Conservation (phyloP, 345 rosid species). For the Arabidopsis suecica region DNA sequence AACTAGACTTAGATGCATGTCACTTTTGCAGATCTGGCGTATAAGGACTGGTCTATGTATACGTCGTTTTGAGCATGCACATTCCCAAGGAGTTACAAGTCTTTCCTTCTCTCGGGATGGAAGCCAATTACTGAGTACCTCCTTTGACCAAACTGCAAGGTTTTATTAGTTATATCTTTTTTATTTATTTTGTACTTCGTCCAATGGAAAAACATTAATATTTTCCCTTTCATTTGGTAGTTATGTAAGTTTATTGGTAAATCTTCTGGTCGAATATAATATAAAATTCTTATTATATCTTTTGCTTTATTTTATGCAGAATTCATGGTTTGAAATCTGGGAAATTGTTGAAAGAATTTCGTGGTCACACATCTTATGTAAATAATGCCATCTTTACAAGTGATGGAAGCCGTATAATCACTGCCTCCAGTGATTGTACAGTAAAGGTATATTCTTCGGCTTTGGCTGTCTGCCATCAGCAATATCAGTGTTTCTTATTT, state of each 20-base stretch:
- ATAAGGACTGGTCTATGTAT: slow-evolving; percentile 92
- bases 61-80: slow-evolving; percentile 93
- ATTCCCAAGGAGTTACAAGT: slow-evolving; percentile 95
- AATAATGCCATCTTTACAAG: slow-evolving; percentile 92
- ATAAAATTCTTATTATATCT: neutral
- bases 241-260: slow-evolving; percentile 7
- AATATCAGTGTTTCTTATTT: slow-evolving; percentile 11
- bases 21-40: slow-evolving; percentile 84
- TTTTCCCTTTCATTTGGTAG: neutral
- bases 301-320: slow-evolving; percentile 50
- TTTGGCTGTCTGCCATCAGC: neutral
- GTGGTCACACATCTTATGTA: slow-evolving; percentile 77
- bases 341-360: slow-evolving; percentile 91
- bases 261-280: neutral
- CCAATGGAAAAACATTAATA: neutral
- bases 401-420: slow-evolving; percentile 87
- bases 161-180: slow-evolving; percentile 34
- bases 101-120: slow-evolving; percentile 95
- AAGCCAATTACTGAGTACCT: slow-evolving; percentile 90
- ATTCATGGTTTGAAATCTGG: slow-evolving; percentile 98
- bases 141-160: slow-evolving; percentile 96
- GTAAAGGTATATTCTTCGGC: slow-evolving; percentile 53
- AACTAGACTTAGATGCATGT: slow-evolving; percentile 23
- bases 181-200: slow-evolving; percentile 8
- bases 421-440: slow-evolving; percentile 84